Evolutionary conservation across 2,329 filamentous ascomycete species (phyloP).

Genomic region (Aureobasidium sp.): DNA sequence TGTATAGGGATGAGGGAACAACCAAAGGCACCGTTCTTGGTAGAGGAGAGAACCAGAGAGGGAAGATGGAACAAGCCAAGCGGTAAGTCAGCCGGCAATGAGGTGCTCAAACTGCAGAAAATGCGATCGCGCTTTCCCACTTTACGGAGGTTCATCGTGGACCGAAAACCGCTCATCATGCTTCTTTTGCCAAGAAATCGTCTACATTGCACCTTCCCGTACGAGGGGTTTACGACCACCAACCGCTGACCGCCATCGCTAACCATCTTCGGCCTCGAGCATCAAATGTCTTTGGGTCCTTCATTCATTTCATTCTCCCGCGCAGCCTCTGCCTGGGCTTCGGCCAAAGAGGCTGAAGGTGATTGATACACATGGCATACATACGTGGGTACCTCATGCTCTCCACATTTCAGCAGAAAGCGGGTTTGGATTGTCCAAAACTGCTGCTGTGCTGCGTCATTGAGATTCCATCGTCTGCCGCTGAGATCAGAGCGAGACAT

Average conservation of each 20-base stretch:
- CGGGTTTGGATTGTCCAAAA: not conserved
- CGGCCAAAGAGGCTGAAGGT: not conserved
- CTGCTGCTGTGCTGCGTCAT: slow-evolving; percentile 5
- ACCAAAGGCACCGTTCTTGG: slow-evolving; percentile 1
- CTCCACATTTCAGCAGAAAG: not conserved
- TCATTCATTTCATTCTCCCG: not conserved
- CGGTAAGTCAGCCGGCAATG: slow-evolving; percentile 5
- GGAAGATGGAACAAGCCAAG: not conserved
- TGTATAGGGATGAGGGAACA: not conserved
- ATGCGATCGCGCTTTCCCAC: slow-evolving; percentile 2
- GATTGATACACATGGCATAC: not conserved
- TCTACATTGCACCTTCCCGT: slow-evolving; percentile 1
- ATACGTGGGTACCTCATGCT: not conserved
- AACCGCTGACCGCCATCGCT: not conserved
- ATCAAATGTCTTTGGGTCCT: not conserved
- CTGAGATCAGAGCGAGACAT: not conserved
- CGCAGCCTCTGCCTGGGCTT: not conserved
- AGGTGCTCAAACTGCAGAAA: slow-evolving; percentile 4
- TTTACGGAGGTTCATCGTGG: not conserved
- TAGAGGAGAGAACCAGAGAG: slow-evolving; percentile 1
- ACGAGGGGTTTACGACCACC: not conserved
- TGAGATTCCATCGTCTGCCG: not conserved
- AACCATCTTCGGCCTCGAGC: not conserved
- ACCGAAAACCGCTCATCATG: slow-evolving; percentile 1
- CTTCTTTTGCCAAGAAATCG: not conserved